These are phyloP conservation scores for Fistulinella prunicolor DNA, from an alignment of 768 basidiomycete genomes.

Conservation along the genomic window DNA sequence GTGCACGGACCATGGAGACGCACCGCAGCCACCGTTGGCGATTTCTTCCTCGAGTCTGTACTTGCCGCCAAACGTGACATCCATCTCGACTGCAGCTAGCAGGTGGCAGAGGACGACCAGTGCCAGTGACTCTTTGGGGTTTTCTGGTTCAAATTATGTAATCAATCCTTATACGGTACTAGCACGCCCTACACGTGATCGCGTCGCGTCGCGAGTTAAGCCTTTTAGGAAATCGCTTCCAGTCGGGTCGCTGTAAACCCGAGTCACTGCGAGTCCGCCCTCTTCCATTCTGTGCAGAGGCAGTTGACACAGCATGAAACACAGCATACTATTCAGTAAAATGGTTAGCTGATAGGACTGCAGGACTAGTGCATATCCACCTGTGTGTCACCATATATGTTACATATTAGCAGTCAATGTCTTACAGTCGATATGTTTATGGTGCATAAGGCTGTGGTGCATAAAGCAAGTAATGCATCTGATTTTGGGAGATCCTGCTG, in stretches of 20 bases:
- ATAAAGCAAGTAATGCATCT: too few relatives aligned
- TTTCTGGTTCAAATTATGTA: conserved; percentile 25
- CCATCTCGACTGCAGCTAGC: conserved; percentile 29
- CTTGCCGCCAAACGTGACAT: conserved; percentile 64
- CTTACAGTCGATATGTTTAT: too few relatives aligned
- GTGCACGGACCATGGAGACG: conserved; percentile 48
- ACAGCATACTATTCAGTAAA: too few relatives aligned
- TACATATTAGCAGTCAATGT: too few relatives aligned
- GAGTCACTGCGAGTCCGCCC: neutral
- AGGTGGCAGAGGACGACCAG: conserved; percentile 16
- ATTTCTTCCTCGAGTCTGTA: conserved; percentile 79
- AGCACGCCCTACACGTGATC: conserved; percentile 25
- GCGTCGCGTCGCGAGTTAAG: conserved; percentile 18
- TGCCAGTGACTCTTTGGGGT: conserved; percentile 1
- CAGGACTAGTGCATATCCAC: too few relatives aligned
- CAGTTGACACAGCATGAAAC: neutral
- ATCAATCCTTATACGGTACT: conserved; percentile 4
- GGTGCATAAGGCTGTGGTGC: too few relatives aligned
- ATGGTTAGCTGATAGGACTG: too few relatives aligned
- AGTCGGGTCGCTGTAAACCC: too few relatives aligned
- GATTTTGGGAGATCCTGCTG: too few relatives aligned
- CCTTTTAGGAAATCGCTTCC: conserved; percentile 1
- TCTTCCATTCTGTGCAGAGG: neutral
- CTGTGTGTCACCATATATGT: too few relatives aligned
- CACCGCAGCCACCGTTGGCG: conserved; percentile 78